A percentile compares a stretch with the other conserved stretches of the same genome.
Conservation (phyloP, 2,329 filamentous ascomycete genomes). For the Huntiella omanensis region DNA sequence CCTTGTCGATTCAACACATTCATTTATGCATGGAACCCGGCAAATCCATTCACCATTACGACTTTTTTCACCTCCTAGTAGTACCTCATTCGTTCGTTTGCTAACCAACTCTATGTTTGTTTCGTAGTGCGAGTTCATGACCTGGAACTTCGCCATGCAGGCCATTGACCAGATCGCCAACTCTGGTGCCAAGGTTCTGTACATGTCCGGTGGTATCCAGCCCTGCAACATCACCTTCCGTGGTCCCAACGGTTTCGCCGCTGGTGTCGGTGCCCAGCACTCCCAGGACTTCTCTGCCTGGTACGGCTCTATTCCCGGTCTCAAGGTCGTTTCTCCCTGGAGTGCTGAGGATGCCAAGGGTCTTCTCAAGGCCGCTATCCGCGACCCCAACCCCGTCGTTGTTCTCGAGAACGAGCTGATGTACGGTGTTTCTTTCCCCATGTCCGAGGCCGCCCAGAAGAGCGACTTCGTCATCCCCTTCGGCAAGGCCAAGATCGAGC, state of each 20-base stretch:
- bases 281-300: constrained; percentile 97
- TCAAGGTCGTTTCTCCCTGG: constrained; percentile 95
- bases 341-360: constrained; percentile 97
- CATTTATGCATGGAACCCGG: too few species aligned
- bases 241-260: constrained; percentile 91
- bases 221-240: constrained; percentile 99
- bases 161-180: constrained; percentile 99
- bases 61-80: too few species aligned
- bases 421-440: constrained; percentile 88
- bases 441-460: constrained; percentile 92
- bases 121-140: constrained; percentile 96
- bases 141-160: constrained; percentile 99
- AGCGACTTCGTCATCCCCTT: constrained; percentile 94
- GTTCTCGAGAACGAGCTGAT: constrained; percentile 78
- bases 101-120: constrained; percentile 5
- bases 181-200: constrained; percentile 96
- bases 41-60: too few species aligned
- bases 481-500: constrained; percentile 98
- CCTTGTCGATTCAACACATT: too few species aligned
- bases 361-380: constrained; percentile 90
- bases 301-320: constrained; percentile 94
- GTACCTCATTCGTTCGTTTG: background rate
- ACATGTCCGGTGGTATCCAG: constrained; percentile 99
- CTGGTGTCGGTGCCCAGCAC: constrained; percentile 93
- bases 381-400: constrained; percentile 92